Percentiles rank a stretch among this genome's conserved stretches.
phyloP scores from a whole-genome alignment of 768 basidiomycete species.

The Tephrocybe sp. region DNA sequence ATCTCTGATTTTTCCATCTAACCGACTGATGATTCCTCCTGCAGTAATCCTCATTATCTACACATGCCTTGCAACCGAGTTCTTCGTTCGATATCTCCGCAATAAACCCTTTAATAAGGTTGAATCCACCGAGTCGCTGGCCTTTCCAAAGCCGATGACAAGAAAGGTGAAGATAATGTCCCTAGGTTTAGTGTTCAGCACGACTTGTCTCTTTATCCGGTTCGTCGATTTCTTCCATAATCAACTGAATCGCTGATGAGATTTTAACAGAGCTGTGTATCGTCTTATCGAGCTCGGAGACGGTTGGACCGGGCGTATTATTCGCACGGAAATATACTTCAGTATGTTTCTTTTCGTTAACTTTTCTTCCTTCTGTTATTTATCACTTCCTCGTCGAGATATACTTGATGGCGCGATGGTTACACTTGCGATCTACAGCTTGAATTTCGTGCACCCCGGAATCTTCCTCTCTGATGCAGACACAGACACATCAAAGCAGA shows the following conservation, averaged over 20 bases:
- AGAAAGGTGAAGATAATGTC: constrained; percentile 28
- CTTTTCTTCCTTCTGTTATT: neutral
- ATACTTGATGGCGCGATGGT: constrained; percentile 47
- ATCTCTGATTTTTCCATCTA: neutral
- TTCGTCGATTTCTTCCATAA: constrained; percentile 11
- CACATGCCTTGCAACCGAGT: constrained; percentile 39
- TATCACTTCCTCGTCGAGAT: constrained; percentile 26
- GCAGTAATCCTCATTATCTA: constrained; percentile 43
- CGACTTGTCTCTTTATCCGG: constrained; percentile 44
- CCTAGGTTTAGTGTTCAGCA: constrained; percentile 34
- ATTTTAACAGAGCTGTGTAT: constrained; percentile 32
- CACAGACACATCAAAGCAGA: neutral
- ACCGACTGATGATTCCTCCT: too few species aligned
- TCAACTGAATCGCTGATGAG: neutral
- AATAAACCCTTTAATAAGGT: constrained; percentile 30
- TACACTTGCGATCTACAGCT: constrained; percentile 37
- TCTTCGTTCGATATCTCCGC: constrained; percentile 37
- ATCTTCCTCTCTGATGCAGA: constrained; percentile 17
- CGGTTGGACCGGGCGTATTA: constrained; percentile 51
- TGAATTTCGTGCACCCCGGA: constrained; percentile 46
- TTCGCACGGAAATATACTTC: constrained; percentile 45
- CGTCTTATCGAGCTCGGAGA: constrained; percentile 49
- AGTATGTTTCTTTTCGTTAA: constrained; percentile 21
- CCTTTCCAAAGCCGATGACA: constrained; percentile 12
- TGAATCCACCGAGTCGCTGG: constrained; percentile 1